These are phyloP conservation scores for Neoarthrinium moseri DNA, from an alignment of 2,329 filamentous ascomycete species.

Conservation along the genomic window DNA sequence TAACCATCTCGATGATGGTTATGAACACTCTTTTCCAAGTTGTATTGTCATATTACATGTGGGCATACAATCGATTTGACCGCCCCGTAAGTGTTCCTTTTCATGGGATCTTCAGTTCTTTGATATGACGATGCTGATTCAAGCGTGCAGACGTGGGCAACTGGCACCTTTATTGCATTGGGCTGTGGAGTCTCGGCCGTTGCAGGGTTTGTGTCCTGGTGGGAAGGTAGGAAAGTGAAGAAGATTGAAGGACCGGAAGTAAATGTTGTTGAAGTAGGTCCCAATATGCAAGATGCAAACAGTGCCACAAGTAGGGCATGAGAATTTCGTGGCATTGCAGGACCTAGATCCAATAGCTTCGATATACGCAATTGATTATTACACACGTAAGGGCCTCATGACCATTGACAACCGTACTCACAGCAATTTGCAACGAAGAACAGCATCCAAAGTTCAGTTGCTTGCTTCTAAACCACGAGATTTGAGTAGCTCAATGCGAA, in stretches of 20 bases:
- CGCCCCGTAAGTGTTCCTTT: constrained; percentile 48
- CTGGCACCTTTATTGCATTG: constrained; percentile 74
- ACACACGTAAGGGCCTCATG: too few relatives aligned
- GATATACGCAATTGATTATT: too few relatives aligned
- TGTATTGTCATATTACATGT: constrained; percentile 80
- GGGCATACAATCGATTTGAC: constrained; percentile 70
- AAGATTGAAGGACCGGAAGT: constrained; percentile 57
- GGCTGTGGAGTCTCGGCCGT: constrained; percentile 67
- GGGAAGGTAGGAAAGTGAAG: constrained; percentile 72
- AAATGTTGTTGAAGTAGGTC: constrained; percentile 14
- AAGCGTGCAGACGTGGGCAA: constrained; percentile 59
- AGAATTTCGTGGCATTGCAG: too few relatives aligned
- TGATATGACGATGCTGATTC: neutral
- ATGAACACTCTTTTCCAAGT: constrained; percentile 77
- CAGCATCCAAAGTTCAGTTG: too few relatives aligned
- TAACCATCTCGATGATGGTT: constrained; percentile 76
- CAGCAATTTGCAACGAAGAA: too few relatives aligned
- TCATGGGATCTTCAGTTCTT: neutral
- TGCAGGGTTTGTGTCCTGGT: constrained; percentile 68
- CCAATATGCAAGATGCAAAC: too few relatives aligned
- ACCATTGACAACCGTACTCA: too few relatives aligned
- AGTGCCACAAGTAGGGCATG: too few relatives aligned
- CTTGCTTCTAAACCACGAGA: too few relatives aligned
- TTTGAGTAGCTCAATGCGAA: too few relatives aligned
- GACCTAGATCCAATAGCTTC: too few relatives aligned